Evolutionary conservation across 257 asterid genomes (phyloP).

Genomic region (Linderniella brevidens): DNA sequence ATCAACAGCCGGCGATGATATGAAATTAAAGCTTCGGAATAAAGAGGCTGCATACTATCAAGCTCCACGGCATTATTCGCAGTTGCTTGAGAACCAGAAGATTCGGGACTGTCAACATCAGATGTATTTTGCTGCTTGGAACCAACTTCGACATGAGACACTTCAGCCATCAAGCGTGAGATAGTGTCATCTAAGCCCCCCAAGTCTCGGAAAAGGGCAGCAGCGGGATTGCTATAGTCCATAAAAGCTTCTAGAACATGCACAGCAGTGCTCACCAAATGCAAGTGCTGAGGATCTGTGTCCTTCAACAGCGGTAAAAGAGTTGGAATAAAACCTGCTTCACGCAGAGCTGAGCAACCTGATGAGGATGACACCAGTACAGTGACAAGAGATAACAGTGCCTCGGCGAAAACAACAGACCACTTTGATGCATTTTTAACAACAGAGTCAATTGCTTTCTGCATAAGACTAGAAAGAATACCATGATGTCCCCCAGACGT

Average conservation of each 20-base stretch:
- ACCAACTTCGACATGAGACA: constrained; percentile 68
- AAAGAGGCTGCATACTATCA: constrained; percentile 54
- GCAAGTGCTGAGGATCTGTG: constrained; percentile 85
- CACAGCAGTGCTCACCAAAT: constrained; percentile 88
- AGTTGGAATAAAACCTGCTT: constrained; percentile 96
- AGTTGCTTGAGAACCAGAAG: constrained; percentile 28
- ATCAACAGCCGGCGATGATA: constrained; percentile 88
- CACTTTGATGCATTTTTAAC: constrained; percentile 72
- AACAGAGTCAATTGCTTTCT: constrained; percentile 74
- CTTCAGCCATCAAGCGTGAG: constrained; percentile 83
- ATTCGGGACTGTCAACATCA: constrained; percentile 16
- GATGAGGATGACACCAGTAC: constrained; percentile 93
- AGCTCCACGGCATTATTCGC: constrained; percentile 32
- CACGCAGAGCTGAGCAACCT: constrained; percentile 99
- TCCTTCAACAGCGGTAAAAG: constrained; percentile 87
- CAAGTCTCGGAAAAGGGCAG: constrained; percentile 93
- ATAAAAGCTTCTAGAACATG: constrained; percentile 97
- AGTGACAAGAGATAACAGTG: constrained; percentile 78
- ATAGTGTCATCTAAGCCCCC: constrained; percentile 97
- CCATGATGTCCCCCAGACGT: constrained; percentile 98
- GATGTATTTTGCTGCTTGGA: constrained; percentile 37
- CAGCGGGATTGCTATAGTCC: constrained; percentile 99
- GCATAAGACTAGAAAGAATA: constrained; percentile 97
- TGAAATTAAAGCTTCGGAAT: constrained; percentile 83
- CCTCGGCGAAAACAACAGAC: constrained; percentile 85